phyloP scores from a whole-genome alignment of 2,329 filamentous ascomycete species.

The Colletotrichum sidae region DNA sequence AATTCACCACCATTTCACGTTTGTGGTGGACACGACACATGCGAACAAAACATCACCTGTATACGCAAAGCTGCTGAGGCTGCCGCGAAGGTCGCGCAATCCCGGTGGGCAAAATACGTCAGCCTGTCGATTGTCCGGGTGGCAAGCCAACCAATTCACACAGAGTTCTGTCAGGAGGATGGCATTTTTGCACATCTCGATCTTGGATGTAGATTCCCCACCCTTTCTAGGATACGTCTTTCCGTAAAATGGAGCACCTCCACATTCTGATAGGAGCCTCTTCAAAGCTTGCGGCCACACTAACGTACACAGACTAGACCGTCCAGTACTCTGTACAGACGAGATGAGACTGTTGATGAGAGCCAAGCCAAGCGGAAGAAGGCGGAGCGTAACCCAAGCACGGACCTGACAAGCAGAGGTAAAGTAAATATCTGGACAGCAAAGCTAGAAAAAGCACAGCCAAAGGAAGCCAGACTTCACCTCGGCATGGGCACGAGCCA shows the following conservation, averaged over 20 bases:
- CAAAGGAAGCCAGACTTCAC: constrained; percentile 10
- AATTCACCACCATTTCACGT: constrained; percentile 13
- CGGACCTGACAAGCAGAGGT: not conserved
- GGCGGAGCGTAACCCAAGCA: not conserved
- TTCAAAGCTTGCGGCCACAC: constrained; percentile 28
- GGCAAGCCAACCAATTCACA: constrained; percentile 29
- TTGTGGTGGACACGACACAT: constrained; percentile 33
- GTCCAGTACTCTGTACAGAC: no score
- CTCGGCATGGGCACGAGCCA: constrained; percentile 10
- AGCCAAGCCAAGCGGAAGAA: constrained; percentile 13
- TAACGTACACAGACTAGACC: constrained; percentile 6
- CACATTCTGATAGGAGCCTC: constrained; percentile 25
- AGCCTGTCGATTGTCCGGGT: constrained; percentile 27
- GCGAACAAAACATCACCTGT: constrained; percentile 7
- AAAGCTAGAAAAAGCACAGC: not conserved
- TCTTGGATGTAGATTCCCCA: constrained; percentile 13
- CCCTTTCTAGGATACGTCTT: not conserved
- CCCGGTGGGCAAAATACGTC: constrained; percentile 26
- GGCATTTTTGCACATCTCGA: constrained; percentile 36
- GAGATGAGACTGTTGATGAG: no score
- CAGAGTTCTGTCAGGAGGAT: constrained; percentile 20
- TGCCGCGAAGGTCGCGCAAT: constrained; percentile 29
- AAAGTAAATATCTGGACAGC: no score
- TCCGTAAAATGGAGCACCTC: constrained; percentile 21
- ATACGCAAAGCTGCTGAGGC: no score